Conservation (phyloP, 2,329 filamentous ascomycete species). For the Cercospora sp. region DNA sequence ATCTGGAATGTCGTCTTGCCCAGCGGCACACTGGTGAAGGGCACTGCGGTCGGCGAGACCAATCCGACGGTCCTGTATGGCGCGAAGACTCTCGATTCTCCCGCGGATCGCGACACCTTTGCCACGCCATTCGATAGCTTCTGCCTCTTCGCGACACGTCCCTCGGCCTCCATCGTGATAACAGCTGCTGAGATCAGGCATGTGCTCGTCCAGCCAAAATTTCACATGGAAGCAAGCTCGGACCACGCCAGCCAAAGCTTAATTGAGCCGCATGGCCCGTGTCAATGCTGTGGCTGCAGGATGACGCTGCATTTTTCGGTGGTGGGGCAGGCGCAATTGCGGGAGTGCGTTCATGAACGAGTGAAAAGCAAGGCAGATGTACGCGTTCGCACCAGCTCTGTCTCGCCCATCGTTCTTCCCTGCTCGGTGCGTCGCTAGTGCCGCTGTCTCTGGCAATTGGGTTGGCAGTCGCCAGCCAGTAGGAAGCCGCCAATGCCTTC, state of each 20-base stretch:
- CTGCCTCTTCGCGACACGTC: slow-evolving; percentile 64
- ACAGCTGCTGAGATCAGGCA: background rate
- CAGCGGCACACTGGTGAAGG: slow-evolving; percentile 83
- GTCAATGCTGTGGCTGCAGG: background rate
- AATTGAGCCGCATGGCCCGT: slow-evolving; percentile 8
- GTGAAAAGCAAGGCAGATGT: background rate
- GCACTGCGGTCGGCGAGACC: slow-evolving; percentile 85
- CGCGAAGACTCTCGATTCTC: slow-evolving; percentile 77
- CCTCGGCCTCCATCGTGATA: slow-evolving; percentile 23
- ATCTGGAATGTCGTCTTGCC: slow-evolving; percentile 97
- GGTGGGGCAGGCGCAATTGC: background rate
- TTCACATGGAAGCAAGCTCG: slow-evolving; percentile 4
- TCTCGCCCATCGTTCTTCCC: slow-evolving; percentile 13
- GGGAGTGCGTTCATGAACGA: background rate
- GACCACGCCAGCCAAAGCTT: background rate
- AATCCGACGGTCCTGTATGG: slow-evolving; percentile 93
- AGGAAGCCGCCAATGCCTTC: slow-evolving; percentile 13
- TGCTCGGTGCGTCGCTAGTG: slow-evolving; percentile 5
- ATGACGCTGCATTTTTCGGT: background rate
- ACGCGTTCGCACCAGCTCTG: background rate
- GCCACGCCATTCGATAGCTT: slow-evolving; percentile 51
- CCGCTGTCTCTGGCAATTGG: background rate
- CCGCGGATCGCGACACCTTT: slow-evolving; percentile 28
- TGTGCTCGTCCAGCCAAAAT: background rate
- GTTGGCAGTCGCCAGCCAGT: background rate